Evolutionary conservation across 352 stramenopile genomes (phyloP), one percentile per base, ranked within the genome.

Genomic region (Pythium dissimile): DNA sequence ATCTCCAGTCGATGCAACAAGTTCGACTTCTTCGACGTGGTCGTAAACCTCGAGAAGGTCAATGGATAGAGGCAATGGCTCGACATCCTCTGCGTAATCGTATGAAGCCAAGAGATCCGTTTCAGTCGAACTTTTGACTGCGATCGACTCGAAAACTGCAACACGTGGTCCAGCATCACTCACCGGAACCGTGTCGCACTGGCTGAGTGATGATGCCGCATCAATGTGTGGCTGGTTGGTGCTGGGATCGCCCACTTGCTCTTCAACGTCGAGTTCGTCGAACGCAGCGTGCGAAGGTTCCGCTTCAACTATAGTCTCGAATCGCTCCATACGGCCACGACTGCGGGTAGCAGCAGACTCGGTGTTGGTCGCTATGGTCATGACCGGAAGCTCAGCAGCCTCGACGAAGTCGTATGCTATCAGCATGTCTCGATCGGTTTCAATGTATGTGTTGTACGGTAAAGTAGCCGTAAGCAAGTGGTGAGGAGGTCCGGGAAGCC

Each of bases 1-100:
- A 16, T 9, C 20, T 23, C 2, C 13, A 11, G 2, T 47, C 13
- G 11, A 16, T 35, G 39, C 16, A 32, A 35, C 23, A 32, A 35
- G 6, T 16, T 62, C 56, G 6, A 43, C 56, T 1, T 31, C 16
- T 26, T 65, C 57, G 2, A 66, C 35, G 16, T 58, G 23, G 26
- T 67, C 54, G 28, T 63, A 67, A 16, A 30, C 45, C 0, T 38
- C 9, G 0, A 63, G 41, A 24, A 24, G 43, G 46, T 66, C 27
- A 20, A 43, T 18, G 8, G n/a, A 5, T 5, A n/a, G 4, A 10
- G 32, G 27, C 1, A 1, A 3, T 26, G 42, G 6, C 11, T 58
- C 46, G 3, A 38, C 45, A 31, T n/a, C 47, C 54, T 86, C 77
- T 16, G 82, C 54, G 42, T 84, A 72, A 1, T 55, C 47, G 56